These are phyloP conservation scores for Tripterygium wilfordii DNA, from an alignment of 177 flowering plant species.

Conservation along the genomic window DNA sequence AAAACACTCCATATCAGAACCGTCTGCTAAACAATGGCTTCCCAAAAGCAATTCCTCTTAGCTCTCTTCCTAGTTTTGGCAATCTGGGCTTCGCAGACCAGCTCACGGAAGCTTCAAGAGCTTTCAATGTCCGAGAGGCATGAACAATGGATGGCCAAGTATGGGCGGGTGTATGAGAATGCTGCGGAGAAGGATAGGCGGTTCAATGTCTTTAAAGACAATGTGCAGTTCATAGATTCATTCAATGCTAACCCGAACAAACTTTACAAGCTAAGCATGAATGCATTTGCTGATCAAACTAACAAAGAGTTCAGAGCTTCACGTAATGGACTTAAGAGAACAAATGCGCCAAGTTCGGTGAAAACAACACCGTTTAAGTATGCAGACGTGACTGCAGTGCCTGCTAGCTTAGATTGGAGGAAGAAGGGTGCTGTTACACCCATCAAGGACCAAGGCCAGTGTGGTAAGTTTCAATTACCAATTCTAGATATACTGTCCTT, in stretches of 20 bases:
- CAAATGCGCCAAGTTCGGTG: not conserved
- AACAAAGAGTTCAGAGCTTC: slow-evolving; percentile 5
- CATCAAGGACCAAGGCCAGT: slow-evolving; percentile 6
- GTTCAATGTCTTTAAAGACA: slow-evolving; percentile 4
- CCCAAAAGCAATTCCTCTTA: not conserved
- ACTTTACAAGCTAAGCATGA: slow-evolving; percentile 2
- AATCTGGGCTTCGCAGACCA: not conserved
- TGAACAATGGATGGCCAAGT: slow-evolving; percentile 1
- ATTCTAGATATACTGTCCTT: not conserved
- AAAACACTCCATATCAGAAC: not conserved
- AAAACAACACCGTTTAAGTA: not conserved
- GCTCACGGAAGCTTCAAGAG: not conserved
- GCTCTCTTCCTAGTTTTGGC: not conserved
- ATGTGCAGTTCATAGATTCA: slow-evolving; percentile 3
- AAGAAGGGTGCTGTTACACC: slow-evolving; percentile 5
- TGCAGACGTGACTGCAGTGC: not conserved
- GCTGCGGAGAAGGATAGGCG: slow-evolving; percentile 8
- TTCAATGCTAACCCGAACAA: not conserved
- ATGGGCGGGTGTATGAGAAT: slow-evolving; percentile 1
- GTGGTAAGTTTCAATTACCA: slow-evolving; percentile 1
- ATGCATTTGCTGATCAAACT: slow-evolving; percentile 9
- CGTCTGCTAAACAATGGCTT: not conserved
- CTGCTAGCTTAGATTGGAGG: slow-evolving; percentile 4
- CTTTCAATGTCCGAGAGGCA: not conserved
- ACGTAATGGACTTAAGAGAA: not conserved